Base-by-base conservation (phyloP, 108 stramenopile species). In the Aurantiochytrium sp. region DNA sequence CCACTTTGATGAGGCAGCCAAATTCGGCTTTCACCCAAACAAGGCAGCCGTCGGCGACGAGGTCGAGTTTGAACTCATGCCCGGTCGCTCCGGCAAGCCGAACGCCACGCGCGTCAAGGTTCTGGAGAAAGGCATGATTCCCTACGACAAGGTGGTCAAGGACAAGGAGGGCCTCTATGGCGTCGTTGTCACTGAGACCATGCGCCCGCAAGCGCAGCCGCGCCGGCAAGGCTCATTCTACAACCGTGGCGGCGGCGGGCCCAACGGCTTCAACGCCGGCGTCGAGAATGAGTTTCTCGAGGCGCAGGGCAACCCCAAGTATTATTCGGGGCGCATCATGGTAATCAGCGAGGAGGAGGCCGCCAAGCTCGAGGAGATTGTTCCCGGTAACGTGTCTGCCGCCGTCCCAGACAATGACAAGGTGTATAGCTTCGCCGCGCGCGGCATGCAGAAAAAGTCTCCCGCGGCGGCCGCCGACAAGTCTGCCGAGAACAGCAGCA, bases 1-100 rank as follows among this genome's bases (percentile, higher is more conserved):
- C 45, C 73, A 81, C 45, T 81, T 48, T 30, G 73, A 81, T 24
- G 73, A 81, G 73, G 73, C 45, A 48, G 73, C 73, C 73, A 81
- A 48, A 24, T 48, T 41, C 30, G 73, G 73, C 0, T 81, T 81
- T 24, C 19, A 81, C 73, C 73, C 73, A 6, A 81, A 24, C 24
- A 81, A 81, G 24, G 42, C 45, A 22, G 6, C 39, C 42, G 27
- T 81, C 30, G 73, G 73, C 27, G 45, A 81, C 30, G 73, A 81
- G 73, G 73, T 48, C 42, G 73, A 81, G 32, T 81, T 81, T 81
- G 73, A 81, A 12, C 73, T 81, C 45, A 48, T 81, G 45, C 24
- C 45, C 10, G 73, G 73, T 6, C 73, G 45, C 39, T 27, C n/a
- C 36, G 45, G 45, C 45, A 81, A 48, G 39, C 73, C 24, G 10